Evolutionary conservation across 140 eudicot species (phyloP), one percentile per base, ranked within the genome.

Genomic region (Cichorium intybus): DNA sequence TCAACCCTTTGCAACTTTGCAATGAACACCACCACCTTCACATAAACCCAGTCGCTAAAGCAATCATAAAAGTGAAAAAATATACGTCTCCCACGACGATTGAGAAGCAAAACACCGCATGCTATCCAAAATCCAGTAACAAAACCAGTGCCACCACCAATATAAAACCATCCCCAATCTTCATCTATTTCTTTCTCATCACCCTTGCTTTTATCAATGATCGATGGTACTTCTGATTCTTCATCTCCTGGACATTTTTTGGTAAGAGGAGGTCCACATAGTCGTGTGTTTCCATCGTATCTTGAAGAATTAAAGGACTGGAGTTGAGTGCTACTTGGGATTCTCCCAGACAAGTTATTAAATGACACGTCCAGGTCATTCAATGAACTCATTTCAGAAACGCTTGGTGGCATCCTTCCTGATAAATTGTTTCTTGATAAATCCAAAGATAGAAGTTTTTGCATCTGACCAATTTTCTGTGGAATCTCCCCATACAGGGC

Each of bases 271-370:
- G n/a, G n/a, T n/a, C n/a, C n/a, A n/a, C n/a, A n/a, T n/a, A n/a
- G n/a, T n/a, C n/a, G n/a, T n/a, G n/a, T 3, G 59, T 27, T 27
- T 26, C 23, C 61, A 4, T 1, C 15, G 41, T 55, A 55, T 2
- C 11, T 55, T 55, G 61, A 55, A 27, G 61, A 12, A 4, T 27
- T 7, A 28, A 56, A 56, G n/a, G 62, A 5, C 1, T 56, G 45
- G 62, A 56, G 62, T 28, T 56, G 62, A 27, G 61, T 55, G 62
- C 45, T 12, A 0, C 22, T 6, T 56, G 62, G 62, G 31, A 56
- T 56, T 28, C 37, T 54, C 11, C 60, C 60, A 3, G 37, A 54
- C 33, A 52, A 52, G 17, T 52, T 10, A 4, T 52, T 52, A 23
- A 3, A 10, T 3, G 58, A 52, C 31, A 54, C 5, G 4, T 54